phyloP scores from a whole-genome alignment of 2,329 filamentous ascomycete species.

The Dactylonectria macrodidyma region DNA sequence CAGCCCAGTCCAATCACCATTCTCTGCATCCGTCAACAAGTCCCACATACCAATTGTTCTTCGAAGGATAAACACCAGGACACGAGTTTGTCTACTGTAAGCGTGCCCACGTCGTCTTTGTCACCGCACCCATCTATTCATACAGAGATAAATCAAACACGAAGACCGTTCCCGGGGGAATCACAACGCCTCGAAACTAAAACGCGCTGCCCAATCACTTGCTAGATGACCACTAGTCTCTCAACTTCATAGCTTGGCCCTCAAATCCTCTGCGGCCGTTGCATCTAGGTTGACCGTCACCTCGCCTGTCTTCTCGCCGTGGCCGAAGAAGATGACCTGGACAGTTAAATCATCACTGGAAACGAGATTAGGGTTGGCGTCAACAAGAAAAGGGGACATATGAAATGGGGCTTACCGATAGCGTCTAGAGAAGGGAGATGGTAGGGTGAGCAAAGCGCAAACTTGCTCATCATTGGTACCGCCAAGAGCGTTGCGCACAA shows the following conservation, averaged over 20 bases:
- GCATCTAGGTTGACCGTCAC: conserved; percentile 91
- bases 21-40: neutral
- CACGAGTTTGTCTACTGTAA: conserved; percentile 18
- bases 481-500: conserved; percentile 94
- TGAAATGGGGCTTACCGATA: conserved; percentile 75
- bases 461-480: conserved; percentile 95
- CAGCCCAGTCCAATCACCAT: neutral
- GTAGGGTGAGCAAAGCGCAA: conserved; percentile 90
- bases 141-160: conserved; percentile 27
- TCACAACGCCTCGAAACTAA: conserved; percentile 45
- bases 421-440: conserved; percentile 89
- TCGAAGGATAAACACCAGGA: neutral
- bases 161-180: conserved; percentile 16
- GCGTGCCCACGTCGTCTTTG: conserved; percentile 6
- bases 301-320: conserved; percentile 81
- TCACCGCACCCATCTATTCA: conserved; percentile 17
- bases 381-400: neutral
- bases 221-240: neutral
- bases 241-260: conserved; percentile 56
- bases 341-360: conserved; percentile 93
- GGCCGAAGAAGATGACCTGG: conserved; percentile 98
- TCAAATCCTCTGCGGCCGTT: conserved; percentile 69
- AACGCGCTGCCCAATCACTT: conserved; percentile 26
- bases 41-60: neutral
- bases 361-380: conserved; percentile 33